Percentiles rank a stretch among this genome's conserved stretches.
Evolutionary conservation across 148 eudicot genomes (phyloP).

Genomic region (Heliamphora exappendiculata): DNA sequence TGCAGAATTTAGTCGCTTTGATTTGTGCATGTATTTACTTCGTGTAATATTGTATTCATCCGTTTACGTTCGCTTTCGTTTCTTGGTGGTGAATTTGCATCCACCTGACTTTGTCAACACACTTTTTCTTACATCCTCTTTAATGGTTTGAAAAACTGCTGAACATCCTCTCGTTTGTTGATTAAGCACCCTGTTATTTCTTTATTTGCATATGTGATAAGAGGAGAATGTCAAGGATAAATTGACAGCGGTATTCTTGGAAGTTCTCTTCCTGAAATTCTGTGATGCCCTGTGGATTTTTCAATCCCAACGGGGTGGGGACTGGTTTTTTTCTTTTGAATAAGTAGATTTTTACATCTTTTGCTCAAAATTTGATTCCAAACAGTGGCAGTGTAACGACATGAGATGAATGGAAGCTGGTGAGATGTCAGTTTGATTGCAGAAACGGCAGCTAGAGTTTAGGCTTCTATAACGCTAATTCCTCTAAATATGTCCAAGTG

Average conservation of each 20-base stretch:
- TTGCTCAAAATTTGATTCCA: not conserved
- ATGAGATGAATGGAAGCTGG: not conserved
- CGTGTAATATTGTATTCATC: too few species aligned
- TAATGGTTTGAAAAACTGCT: not conserved
- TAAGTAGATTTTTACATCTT: too few species aligned
- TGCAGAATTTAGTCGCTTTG: not conserved
- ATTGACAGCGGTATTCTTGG: not conserved
- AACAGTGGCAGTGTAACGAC: not conserved
- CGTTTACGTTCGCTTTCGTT: not conserved
- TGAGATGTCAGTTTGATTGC: not conserved
- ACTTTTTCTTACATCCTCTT: not conserved
- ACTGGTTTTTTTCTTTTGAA: not conserved
- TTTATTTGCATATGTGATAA: not conserved
- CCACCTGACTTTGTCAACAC: not conserved
- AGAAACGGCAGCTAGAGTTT: not conserved
- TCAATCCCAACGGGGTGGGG: not conserved
- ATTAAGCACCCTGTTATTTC: not conserved
- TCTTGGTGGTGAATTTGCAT: not conserved
- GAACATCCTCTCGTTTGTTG: not conserved
- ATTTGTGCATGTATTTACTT: not conserved
- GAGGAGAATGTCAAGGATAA: not conserved
- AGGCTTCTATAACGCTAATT: not conserved
- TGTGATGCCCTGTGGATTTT: not conserved
- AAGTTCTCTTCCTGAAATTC: not conserved
- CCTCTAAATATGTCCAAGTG: not conserved